These are phyloP conservation scores for Verticillium isaacii DNA, from an alignment of 2,329 filamentous ascomycete species.

Conservation along the genomic window DNA sequence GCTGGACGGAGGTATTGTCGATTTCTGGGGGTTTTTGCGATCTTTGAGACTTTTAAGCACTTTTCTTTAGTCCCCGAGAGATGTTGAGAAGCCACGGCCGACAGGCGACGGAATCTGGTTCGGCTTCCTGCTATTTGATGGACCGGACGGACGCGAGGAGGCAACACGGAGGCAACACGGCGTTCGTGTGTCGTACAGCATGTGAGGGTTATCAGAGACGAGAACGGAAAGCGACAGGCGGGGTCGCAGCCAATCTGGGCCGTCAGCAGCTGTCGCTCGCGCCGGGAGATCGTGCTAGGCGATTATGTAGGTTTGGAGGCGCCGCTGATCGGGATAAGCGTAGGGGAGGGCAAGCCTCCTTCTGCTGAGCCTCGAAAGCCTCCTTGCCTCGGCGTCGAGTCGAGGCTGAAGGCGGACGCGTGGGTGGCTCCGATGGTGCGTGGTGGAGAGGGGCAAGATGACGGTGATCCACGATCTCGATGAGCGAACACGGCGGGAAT, in stretches of 20 bases:
- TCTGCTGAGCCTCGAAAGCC: background rate
- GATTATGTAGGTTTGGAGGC: background rate
- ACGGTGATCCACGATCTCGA: background rate
- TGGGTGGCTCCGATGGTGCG: background rate
- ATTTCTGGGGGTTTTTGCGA: too few species aligned
- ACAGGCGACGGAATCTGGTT: too few species aligned
- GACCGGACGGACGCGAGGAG: background rate
- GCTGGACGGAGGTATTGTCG: background rate
- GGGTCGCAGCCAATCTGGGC: background rate
- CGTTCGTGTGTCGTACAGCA: background rate
- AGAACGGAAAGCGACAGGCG: background rate
- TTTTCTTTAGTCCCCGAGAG: background rate
- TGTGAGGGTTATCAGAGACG: background rate
- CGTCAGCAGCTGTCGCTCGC: too few species aligned
- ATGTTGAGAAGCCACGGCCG: background rate
- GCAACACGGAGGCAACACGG: background rate
- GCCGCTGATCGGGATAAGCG: background rate
- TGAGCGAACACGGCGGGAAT: background rate
- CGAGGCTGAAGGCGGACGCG: background rate
- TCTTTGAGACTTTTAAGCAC: too few species aligned
- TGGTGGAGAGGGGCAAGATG: background rate
- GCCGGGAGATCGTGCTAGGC: background rate
- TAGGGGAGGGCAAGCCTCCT: background rate
- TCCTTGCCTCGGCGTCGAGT: too few species aligned
- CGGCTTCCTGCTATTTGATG: background rate